Base-by-base conservation (phyloP, 1,139 yeast genomes). In the Protomyces lactucae-debilis region DNA sequence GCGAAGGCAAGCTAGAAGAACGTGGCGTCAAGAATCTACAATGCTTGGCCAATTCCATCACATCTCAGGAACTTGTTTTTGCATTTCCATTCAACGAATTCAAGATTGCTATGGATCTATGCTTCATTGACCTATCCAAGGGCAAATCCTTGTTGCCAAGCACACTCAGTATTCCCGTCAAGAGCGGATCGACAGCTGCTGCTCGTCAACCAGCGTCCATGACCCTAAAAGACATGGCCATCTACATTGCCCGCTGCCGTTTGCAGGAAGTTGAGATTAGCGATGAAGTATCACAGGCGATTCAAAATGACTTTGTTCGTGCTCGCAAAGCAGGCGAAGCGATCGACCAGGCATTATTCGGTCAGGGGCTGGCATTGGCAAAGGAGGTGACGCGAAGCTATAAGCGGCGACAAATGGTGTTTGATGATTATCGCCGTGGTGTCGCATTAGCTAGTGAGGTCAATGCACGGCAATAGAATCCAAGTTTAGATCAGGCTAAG, bases 1-100 rank as follows among this genome's bases (percentile, higher is more conserved):
- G 60, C n/a, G 66, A 64, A 16, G 67, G 67, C n/a, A 55, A 55
- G 48, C 64, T 66, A 5, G 55, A 66, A 43, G 67, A 65, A 39
- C 55, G 52, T 18, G 67, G 67, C 40, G 60, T 64, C 43, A 60
- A 60, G 35, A 66, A 66, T 51, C 25, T 66, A 12, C 63, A 56
- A 18, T 60, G 56, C 37, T 64, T 66, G 25, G 45, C 56, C 3
- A 40, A 39, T 23, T 25, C 53, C 23, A 51, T 66, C 37, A 36
- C 48, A 14, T 32, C 65, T 35, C 67, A 66, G 37, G 67, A 56
- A 8, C 54, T 66, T 18, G 56, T 57, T 4, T 66, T 66, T 55
- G 55, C 51, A 28, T 66, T 64, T 25, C 66, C 67, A 0, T 66
- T 64, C 55, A 64, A 61, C 25, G 59, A 60, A n/a, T 66, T 59